Evolutionary conservation across 139 green algal species (phyloP).

Genomic region (Micractinium sp.): DNA sequence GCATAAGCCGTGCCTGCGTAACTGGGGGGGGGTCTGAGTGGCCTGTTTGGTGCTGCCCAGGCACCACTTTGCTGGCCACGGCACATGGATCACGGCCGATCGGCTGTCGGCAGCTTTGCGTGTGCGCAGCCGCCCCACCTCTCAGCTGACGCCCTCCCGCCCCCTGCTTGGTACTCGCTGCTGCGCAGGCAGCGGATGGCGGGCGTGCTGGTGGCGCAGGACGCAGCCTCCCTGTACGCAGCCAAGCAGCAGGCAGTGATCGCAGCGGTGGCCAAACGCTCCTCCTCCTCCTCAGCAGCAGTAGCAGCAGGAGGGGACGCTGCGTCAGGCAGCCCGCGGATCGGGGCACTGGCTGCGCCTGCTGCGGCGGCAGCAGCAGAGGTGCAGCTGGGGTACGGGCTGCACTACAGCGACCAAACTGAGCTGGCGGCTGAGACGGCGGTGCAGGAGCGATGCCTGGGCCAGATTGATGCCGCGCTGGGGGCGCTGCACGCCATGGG

Average conservation of each 20-base stretch:
- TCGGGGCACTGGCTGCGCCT: not conserved
- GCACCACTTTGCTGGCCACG: not conserved
- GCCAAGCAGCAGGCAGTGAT: not conserved
- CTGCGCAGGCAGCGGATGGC: conserved; percentile 18
- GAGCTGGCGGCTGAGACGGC: conserved; percentile 28
- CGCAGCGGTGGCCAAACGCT: not conserved
- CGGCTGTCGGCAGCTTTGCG: not conserved
- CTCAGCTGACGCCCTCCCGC: not conserved
- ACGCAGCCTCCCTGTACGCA: not conserved
- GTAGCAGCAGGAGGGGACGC: not conserved
- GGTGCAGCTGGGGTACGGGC: not conserved
- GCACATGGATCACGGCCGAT: not conserved
- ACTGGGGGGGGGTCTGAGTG: too few relatives aligned
- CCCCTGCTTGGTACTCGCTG: not conserved
- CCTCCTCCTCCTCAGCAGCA: not conserved
- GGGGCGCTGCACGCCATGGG: conserved; percentile 13
- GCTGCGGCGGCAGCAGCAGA: not conserved
- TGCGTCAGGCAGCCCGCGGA: too few relatives aligned
- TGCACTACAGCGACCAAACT: conserved; percentile 5
- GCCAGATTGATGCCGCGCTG: conserved; percentile 14
- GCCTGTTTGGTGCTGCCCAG: too few relatives aligned
- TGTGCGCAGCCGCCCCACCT: not conserved
- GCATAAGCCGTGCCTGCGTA: too few relatives aligned
- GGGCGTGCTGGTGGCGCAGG: not conserved
- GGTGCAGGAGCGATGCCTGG: conserved; percentile 27